A percentile compares a stretch with the other conserved stretches of the same genome.
Evolutionary conservation across 2,329 filamentous ascomycete genomes (phyloP).

Genomic region (Gaeumannomyces sp.): DNA sequence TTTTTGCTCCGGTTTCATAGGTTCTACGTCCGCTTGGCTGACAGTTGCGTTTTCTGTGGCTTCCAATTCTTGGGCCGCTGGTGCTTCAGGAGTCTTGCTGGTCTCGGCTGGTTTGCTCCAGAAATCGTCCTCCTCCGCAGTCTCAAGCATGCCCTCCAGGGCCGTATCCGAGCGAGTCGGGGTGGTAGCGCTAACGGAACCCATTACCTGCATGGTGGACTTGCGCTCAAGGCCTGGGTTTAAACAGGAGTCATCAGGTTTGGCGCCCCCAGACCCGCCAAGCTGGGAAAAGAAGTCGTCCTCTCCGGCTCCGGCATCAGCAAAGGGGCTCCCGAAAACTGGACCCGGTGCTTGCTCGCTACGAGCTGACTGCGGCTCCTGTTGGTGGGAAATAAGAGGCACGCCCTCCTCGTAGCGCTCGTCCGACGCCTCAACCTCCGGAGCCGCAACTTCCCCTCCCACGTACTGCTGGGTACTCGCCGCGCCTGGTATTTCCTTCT

Average conservation of each 20-base stretch:
- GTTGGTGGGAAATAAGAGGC: conserved; percentile 47
- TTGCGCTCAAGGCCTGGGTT: conserved; percentile 52
- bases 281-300: conserved; percentile 59
- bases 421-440: conserved; percentile 40
- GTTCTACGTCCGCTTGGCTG: conserved; percentile 16
- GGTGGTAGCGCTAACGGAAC: conserved; percentile 35
- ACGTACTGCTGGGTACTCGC: conserved; percentile 28
- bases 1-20: conserved; percentile 17
- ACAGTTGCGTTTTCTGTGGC: conserved; percentile 19
- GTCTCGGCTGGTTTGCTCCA: conserved; percentile 5
- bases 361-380: conserved; percentile 8
- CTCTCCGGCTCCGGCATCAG: conserved; percentile 27
- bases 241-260: conserved; percentile 15
- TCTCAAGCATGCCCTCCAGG: conserved; percentile 25
- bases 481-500: background rate
- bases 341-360: background rate
- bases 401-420: conserved; percentile 65
- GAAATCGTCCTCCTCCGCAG: conserved; percentile 11
- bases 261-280: conserved; percentile 21
- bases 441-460: conserved; percentile 36
- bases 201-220: conserved; percentile 62
- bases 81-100: background rate
- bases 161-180: conserved; percentile 18
- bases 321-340: conserved; percentile 5
- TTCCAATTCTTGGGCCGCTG: conserved; percentile 12